phyloP scores from a whole-genome alignment of 352 stramenopile genomes.

The Phytophthora quininea region DNA sequence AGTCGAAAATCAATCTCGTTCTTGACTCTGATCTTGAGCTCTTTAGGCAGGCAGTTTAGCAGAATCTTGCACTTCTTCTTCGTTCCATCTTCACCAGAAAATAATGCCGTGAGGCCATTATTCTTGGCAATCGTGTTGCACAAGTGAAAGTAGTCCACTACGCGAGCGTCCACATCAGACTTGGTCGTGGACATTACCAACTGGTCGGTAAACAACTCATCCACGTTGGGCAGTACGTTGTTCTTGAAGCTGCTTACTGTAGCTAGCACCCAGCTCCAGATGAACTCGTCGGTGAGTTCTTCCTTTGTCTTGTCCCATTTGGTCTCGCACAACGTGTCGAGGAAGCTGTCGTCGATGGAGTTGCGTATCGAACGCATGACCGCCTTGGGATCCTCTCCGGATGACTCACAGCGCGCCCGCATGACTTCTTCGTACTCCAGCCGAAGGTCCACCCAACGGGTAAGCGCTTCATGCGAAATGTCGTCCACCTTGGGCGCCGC shows the following conservation, averaged over 20 bases:
- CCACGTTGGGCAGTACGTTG: neutral
- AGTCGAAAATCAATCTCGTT: conserved; percentile 18
- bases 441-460: conserved; percentile 17
- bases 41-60: conserved; percentile 6
- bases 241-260: conserved; percentile 5
- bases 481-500: conserved; percentile 14
- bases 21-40: conserved; percentile 10
- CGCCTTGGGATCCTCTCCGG: conserved; percentile 11
- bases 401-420: conserved; percentile 15
- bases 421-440: conserved; percentile 26
- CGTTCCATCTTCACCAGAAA: conserved; percentile 1
- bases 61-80: conserved; percentile 27
- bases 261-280: conserved; percentile 2
- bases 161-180: conserved; percentile 13
- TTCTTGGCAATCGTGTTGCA: conserved; percentile 23
- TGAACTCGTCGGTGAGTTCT: conserved; percentile 1
- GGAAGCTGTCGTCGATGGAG: conserved; percentile 21
- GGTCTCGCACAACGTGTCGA: conserved; percentile 14
- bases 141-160: conserved; percentile 18
- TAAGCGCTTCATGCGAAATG: conserved; percentile 26
- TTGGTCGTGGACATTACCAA: conserved; percentile 3
- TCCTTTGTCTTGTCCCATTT: conserved; percentile 19
- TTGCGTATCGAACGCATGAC: conserved; percentile 16
- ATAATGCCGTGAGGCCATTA: conserved; percentile 5
- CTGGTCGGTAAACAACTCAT: neutral